phyloP scores from a whole-genome alignment of 2,329 filamentous ascomycete species.

The Epichloe sibirici region DNA sequence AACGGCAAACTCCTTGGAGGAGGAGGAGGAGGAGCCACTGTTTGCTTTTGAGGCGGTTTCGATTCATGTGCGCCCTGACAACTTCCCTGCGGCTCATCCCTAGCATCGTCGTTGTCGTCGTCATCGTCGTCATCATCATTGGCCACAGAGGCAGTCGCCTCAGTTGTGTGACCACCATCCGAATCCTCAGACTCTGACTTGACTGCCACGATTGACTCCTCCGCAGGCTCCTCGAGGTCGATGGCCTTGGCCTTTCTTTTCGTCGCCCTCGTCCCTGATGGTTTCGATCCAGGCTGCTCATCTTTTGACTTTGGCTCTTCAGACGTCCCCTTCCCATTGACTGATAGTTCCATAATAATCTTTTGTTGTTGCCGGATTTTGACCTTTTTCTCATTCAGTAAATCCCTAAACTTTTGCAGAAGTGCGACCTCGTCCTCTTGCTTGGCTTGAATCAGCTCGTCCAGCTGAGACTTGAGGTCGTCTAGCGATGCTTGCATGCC shows the following conservation, averaged over 20 bases:
- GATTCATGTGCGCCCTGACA: not conserved
- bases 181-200: slow-evolving; percentile 25
- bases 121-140: slow-evolving; percentile 30
- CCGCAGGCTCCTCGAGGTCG: slow-evolving; percentile 32
- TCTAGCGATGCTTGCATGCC: slow-evolving; percentile 43
- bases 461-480: slow-evolving; percentile 49
- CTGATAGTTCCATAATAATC: slow-evolving; percentile 37
- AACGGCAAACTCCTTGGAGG: slow-evolving; percentile 33
- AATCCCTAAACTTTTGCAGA: slow-evolving; percentile 54
- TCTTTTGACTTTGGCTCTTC: slow-evolving; percentile 13
- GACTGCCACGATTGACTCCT: slow-evolving; percentile 29
- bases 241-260: slow-evolving; percentile 38
- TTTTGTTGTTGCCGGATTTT: slow-evolving; percentile 66
- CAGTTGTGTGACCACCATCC: slow-evolving; percentile 28
- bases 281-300: slow-evolving; percentile 16
- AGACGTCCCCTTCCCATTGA: slow-evolving; percentile 12
- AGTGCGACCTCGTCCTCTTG: slow-evolving; percentile 53
- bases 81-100: not conserved
- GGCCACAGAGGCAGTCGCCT: slow-evolving; percentile 27
- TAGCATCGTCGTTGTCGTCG: slow-evolving; percentile 8
- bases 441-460: slow-evolving; percentile 55
- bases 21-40: slow-evolving; percentile 25
- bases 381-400: slow-evolving; percentile 69
- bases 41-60: slow-evolving; percentile 10
- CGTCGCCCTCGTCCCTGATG: slow-evolving; percentile 25